Conservation (phyloP, 2,329 filamentous ascomycete genomes). For the Xylaria sp. region DNA sequence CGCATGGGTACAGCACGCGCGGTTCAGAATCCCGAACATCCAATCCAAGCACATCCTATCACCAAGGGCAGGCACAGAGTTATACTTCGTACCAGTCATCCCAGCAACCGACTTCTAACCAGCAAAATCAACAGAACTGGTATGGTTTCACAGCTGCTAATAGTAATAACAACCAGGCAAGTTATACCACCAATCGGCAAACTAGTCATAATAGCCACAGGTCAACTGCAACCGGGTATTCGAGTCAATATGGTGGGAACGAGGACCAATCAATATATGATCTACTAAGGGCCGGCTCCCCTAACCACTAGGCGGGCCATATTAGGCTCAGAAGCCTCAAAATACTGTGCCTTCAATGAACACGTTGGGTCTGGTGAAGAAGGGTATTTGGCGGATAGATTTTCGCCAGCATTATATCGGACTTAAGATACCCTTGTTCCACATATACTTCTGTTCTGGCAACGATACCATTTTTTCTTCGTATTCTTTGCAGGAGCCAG, state of each 20-base stretch:
- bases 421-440: constrained; percentile 10
- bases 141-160: constrained; percentile 41
- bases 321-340: no score
- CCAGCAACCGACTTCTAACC: constrained; percentile 34
- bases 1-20: constrained; percentile 37
- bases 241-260: constrained; percentile 30
- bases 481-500: not conserved
- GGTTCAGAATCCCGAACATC: constrained; percentile 35
- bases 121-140: constrained; percentile 43
- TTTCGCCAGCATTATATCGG: not conserved
- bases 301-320: constrained; percentile 29
- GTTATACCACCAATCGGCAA: constrained; percentile 34
- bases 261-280: constrained; percentile 41
- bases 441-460: not conserved
- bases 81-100: constrained; percentile 40
- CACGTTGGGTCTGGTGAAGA: not conserved
- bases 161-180: constrained; percentile 29
- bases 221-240: constrained; percentile 30
- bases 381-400: not conserved
- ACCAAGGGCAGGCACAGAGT: constrained; percentile 38
- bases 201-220: constrained; percentile 33
- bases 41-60: constrained; percentile 36
- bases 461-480: not conserved
- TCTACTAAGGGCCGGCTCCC: constrained; percentile 32
- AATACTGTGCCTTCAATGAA: not conserved